These are phyloP conservation scores for Dactylellina cionopaga DNA, from an alignment of 2,329 filamentous ascomycete species.

Conservation along the genomic window DNA sequence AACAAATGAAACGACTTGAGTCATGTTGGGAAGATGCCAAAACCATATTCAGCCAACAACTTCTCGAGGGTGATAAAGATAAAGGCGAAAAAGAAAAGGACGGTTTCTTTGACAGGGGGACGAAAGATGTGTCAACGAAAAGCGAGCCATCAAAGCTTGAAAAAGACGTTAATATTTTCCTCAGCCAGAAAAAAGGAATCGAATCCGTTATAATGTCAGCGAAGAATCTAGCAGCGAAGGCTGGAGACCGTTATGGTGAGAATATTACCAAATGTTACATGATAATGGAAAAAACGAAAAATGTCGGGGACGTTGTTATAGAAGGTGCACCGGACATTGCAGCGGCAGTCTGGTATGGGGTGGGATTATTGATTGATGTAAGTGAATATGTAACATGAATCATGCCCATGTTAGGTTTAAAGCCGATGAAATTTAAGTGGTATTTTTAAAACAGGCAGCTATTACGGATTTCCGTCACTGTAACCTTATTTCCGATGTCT, in stretches of 20 bases:
- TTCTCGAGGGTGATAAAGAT: background rate
- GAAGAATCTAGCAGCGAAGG: background rate
- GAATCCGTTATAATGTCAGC: background rate
- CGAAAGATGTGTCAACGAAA: background rate
- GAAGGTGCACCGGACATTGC: background rate
- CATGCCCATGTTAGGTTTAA: too few species aligned
- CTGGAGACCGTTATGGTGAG: background rate
- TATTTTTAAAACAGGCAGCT: too few species aligned
- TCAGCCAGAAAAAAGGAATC: background rate
- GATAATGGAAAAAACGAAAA: background rate
- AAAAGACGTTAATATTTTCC: background rate
- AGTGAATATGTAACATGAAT: too few species aligned
- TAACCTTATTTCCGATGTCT: too few species aligned
- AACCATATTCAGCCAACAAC: background rate
- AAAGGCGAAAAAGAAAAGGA: background rate
- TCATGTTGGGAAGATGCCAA: slow-evolving; percentile 1
- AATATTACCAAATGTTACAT: background rate
- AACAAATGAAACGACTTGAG: too few species aligned
- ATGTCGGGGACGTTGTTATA: background rate
- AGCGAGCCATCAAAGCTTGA: background rate
- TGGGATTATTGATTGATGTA: too few species aligned
- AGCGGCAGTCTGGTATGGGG: too few species aligned
- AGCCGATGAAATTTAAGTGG: too few species aligned
- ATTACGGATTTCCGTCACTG: too few species aligned
- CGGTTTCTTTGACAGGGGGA: too few species aligned